Percentiles rank a stretch among this genome's conserved stretches.
Conservation (phyloP, 257 asterid genomes). For the Sherardia arvensis region DNA sequence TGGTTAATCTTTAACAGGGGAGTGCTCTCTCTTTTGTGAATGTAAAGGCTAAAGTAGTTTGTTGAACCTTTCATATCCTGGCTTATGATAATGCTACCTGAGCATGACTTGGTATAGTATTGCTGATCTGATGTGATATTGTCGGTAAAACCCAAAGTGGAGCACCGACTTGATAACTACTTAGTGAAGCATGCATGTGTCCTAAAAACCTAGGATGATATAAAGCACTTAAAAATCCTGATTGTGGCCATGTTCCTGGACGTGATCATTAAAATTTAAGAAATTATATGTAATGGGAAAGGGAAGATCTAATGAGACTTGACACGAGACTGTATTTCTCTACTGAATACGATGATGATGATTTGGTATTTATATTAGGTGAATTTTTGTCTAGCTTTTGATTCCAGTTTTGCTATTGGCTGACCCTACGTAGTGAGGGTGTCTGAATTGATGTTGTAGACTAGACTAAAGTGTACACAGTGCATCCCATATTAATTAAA, state of each 20-base stretch:
- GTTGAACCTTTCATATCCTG: neutral
- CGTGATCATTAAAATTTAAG: neutral
- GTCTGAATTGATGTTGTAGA: neutral
- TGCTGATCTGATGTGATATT: neutral
- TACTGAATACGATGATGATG: neutral
- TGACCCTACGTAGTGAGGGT: neutral
- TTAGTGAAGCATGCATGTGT: neutral
- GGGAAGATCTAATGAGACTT: neutral
- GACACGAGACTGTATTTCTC: neutral
- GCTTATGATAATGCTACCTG: slow-evolving; percentile 1
- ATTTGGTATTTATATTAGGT: neutral
- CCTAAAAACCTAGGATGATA: neutral
- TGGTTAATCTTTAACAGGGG: neutral
- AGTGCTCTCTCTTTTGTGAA: neutral
- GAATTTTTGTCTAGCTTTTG: too few species aligned
- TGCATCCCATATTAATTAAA: neutral
- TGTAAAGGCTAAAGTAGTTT: neutral
- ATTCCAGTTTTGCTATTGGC: neutral
- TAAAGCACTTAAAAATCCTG: neutral
- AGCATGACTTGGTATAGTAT: slow-evolving; percentile 10
- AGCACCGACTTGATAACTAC: slow-evolving; percentile 3
- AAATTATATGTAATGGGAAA: too few species aligned
- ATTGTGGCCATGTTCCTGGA: neutral
- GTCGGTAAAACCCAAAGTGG: slow-evolving; percentile 12
- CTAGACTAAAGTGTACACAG: neutral